Percentiles rank a stretch among this genome's conserved stretches.
These are phyloP conservation scores for Phytophthora colocasiae DNA, from an alignment of 352 stramenopile species.

Conservation along the genomic window DNA sequence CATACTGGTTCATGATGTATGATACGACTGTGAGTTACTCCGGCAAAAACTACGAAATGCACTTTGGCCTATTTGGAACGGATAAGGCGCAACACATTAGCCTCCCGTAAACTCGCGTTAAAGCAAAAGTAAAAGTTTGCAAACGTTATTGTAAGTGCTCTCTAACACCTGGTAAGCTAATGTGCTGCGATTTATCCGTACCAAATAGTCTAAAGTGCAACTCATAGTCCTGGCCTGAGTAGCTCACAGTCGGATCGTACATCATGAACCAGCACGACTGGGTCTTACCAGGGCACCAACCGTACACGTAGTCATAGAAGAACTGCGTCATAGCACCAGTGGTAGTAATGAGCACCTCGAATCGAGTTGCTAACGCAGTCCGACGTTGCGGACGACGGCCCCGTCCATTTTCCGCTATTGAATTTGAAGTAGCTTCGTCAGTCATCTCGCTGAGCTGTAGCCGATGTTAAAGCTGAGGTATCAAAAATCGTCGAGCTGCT, in stretches of 20 bases:
- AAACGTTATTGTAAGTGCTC: no score
- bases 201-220: slow-evolving; percentile 63
- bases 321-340: slow-evolving; percentile 46
- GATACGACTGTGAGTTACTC: slow-evolving; percentile 55
- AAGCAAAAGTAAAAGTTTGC: no score
- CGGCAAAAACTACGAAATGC: slow-evolving; percentile 52
- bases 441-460: no score
- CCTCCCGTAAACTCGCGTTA: slow-evolving; percentile 23
- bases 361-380: no score
- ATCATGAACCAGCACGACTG: slow-evolving; percentile 71
- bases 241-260: slow-evolving; percentile 58
- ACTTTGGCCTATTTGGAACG: slow-evolving; percentile 56
- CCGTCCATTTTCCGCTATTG: no score
- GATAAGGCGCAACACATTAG: slow-evolving; percentile 48
- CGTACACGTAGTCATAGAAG: slow-evolving; percentile 53
- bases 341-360: background rate
- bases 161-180: slow-evolving; percentile 33
- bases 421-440: no score
- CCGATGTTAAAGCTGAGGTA: no score
- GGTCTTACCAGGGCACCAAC: slow-evolving; percentile 24
- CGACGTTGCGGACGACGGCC: no score
- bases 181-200: slow-evolving; percentile 48
- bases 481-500: no score
- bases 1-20: slow-evolving; percentile 75
- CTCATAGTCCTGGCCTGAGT: slow-evolving; percentile 54